Evolutionary conservation across 2,329 filamentous ascomycete species (phyloP).

Genomic region (Curvularia lunata): DNA sequence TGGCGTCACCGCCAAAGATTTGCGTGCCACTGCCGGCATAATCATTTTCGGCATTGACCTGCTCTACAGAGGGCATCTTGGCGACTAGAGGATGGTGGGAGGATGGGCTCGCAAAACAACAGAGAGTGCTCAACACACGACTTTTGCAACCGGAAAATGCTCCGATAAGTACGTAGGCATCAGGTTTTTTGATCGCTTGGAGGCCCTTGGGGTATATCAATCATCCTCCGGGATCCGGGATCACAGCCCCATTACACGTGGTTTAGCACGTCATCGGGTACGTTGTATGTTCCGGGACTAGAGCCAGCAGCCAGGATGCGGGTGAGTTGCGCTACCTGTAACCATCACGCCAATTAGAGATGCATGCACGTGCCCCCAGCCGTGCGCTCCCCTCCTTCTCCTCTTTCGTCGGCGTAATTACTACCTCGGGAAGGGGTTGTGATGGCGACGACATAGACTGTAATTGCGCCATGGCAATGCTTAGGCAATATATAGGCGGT

Average conservation of each 20-base stretch:
- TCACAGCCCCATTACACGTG: neutral
- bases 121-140: neutral
- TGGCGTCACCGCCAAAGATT: slow-evolving; percentile 31
- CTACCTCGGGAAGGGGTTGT: slow-evolving; percentile 12
- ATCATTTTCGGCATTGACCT: slow-evolving; percentile 10
- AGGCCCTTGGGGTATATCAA: slow-evolving; percentile 6
- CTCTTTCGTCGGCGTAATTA: slow-evolving; percentile 11
- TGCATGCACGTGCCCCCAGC: slow-evolving; percentile 8
- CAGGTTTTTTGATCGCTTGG: neutral
- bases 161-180: neutral
- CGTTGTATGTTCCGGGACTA: slow-evolving; percentile 13
- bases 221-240: slow-evolving; percentile 1
- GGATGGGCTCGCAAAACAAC: neutral
- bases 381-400: slow-evolving; percentile 6
- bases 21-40: slow-evolving; percentile 7
- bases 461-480: slow-evolving; percentile 33
- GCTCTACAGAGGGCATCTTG: slow-evolving; percentile 35
- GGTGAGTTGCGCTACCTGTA: slow-evolving; percentile 4
- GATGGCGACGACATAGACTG: slow-evolving; percentile 14
- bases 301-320: slow-evolving; percentile 4
- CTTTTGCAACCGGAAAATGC: neutral
- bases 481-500: slow-evolving; percentile 7
- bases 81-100: neutral
- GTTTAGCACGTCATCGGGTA: slow-evolving; percentile 16
- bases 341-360: slow-evolving; percentile 6